phyloP scores from a whole-genome alignment of 495 filamentous ascomycete species.

The Tirmania nivea region DNA sequence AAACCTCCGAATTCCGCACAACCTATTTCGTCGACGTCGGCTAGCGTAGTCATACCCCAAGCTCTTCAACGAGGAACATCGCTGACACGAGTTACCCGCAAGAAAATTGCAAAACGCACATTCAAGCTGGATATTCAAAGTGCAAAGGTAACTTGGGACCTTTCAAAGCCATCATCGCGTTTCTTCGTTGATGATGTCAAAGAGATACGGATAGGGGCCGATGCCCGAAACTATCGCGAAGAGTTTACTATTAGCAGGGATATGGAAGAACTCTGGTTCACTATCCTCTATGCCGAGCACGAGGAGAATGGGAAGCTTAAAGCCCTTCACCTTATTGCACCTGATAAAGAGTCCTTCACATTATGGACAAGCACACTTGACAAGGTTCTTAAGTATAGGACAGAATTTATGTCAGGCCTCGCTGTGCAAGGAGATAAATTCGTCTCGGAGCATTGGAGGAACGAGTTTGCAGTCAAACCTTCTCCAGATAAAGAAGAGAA shows the following conservation, averaged over 20 bases:
- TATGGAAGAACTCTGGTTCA: constrained; percentile 54
- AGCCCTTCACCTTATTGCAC: constrained; percentile 51
- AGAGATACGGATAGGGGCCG: constrained; percentile 64
- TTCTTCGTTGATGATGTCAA: constrained; percentile 91
- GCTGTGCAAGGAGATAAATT: constrained; percentile 57
- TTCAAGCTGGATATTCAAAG: constrained; percentile 61
- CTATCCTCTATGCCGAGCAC: constrained; percentile 56
- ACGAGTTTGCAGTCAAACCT: constrained; percentile 47
- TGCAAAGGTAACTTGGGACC: constrained; percentile 74
- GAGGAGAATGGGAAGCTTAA: constrained; percentile 50
- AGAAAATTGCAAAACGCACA: constrained; percentile 45
- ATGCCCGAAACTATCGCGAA: constrained; percentile 72
- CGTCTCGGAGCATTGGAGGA: constrained; percentile 59
- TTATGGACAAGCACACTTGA: constrained; percentile 69
- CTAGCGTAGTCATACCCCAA: constrained; percentile 49
- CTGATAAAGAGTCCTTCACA: constrained; percentile 40
- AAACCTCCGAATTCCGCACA: constrained; percentile 11
- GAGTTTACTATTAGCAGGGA: constrained; percentile 47
- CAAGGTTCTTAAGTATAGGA: constrained; percentile 54
- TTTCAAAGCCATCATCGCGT: constrained; percentile 49
- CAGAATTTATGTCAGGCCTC: constrained; percentile 70
- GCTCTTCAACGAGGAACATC: constrained; percentile 51
- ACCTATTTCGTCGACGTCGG: constrained; percentile 12
- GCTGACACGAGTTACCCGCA: constrained; percentile 65
- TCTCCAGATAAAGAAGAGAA: constrained; percentile 37